These are phyloP conservation scores for Mytilinidion resinicola DNA, from an alignment of 495 filamentous ascomycete species.

Conservation along the genomic window DNA sequence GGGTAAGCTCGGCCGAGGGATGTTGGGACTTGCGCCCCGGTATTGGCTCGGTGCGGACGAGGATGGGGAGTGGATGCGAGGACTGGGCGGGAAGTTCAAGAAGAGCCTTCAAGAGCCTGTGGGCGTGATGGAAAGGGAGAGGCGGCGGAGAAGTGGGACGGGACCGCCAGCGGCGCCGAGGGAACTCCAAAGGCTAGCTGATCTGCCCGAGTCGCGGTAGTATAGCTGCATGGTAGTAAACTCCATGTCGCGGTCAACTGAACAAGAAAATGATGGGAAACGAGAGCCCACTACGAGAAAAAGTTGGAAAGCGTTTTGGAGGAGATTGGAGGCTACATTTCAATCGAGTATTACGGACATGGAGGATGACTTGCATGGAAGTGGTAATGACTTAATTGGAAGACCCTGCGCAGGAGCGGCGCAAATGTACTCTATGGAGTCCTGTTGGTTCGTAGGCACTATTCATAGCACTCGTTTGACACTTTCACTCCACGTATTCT, in stretches of 20 bases:
- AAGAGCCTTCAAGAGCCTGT: conserved; percentile 24
- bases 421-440: too few relatives aligned
- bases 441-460: too few relatives aligned
- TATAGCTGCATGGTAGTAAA: not conserved
- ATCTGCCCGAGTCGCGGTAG: conserved; percentile 19
- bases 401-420: not conserved
- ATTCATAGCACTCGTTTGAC: too few relatives aligned
- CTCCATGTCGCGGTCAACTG: too few relatives aligned
- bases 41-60: conserved; percentile 68
- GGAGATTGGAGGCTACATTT: not conserved
- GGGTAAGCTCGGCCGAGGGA: conserved; percentile 63
- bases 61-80: conserved; percentile 52
- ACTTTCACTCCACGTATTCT: too few relatives aligned
- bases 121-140: conserved; percentile 58
- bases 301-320: not conserved
- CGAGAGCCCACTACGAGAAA: not conserved
- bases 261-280: not conserved
- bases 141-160: conserved; percentile 62
- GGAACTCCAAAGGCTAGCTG: conserved; percentile 17
- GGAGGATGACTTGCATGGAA: not conserved
- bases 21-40: conserved; percentile 61
- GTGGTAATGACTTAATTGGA: conserved; percentile 4
- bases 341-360: too few relatives aligned
- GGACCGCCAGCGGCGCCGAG: conserved; percentile 46
- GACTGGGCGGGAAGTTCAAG: conserved; percentile 51